Conservation (phyloP, 495 filamentous ascomycete species). For the Xylaria sp. region DNA sequence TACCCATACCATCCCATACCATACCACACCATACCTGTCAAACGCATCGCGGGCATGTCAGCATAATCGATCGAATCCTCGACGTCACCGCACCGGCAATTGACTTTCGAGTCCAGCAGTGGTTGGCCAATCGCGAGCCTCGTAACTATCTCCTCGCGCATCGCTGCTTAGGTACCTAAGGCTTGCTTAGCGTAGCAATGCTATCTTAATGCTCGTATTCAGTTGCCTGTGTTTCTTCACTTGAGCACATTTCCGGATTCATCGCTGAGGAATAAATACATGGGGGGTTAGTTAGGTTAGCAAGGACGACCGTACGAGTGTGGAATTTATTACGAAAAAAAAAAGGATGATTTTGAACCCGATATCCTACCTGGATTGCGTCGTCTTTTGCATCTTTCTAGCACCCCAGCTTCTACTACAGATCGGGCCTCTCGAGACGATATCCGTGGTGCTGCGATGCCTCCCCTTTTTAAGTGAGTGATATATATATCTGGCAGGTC, state of each 20-base stretch:
- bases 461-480: constrained; percentile 73
- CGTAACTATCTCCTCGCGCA: not conserved
- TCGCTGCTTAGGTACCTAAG: not conserved
- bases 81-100: constrained; percentile 36
- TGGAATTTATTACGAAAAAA: not conserved
- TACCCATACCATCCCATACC: no score
- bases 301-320: not conserved
- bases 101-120: not conserved
- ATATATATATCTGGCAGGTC: constrained; percentile 18
- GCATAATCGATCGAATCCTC: constrained; percentile 11
- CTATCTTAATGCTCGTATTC: not conserved
- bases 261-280: not conserved
- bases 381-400: constrained; percentile 70
- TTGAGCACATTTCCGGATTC: not conserved
- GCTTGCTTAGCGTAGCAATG: no score
- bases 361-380: constrained; percentile 75
- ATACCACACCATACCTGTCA: no score
- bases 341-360: constrained; percentile 65
- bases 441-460: constrained; percentile 62
- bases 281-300: not conserved
- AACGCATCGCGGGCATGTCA: not conserved
- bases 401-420: constrained; percentile 69
- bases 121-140: not conserved
- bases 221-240: not conserved
- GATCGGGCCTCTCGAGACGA: constrained; percentile 61